A percentile compares a stretch with the other conserved stretches of the same genome.
Conservation (phyloP, 345 rosid species). For the Carallia brachiata region DNA sequence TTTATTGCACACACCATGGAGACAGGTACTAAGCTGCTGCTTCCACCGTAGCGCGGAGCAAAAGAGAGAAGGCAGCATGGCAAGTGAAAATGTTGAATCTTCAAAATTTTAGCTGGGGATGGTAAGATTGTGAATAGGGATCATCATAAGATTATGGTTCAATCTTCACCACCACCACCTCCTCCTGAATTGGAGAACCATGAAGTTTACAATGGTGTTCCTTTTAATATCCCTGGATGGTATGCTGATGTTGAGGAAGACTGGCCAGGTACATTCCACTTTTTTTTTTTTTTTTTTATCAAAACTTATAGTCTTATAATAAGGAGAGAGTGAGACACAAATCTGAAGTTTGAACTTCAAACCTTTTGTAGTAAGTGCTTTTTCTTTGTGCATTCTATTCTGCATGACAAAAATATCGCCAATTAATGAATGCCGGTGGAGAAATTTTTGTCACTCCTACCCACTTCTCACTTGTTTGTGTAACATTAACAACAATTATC, state of each 20-base stretch:
- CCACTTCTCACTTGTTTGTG: no score
- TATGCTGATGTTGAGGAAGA: slow-evolving; percentile 7
- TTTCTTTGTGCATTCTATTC: no score
- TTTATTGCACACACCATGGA: background rate
- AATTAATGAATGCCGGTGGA: no score
- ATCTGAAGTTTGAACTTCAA: no score
- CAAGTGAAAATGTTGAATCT: background rate
- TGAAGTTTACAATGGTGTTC: background rate
- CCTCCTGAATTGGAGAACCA: slow-evolving; percentile 1
- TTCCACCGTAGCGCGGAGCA: background rate
- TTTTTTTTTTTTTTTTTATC: no score
- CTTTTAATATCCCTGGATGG: slow-evolving; percentile 15
- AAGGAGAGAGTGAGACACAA: no score
- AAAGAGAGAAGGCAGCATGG: background rate
- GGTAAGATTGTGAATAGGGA: background rate
- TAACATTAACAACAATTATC: no score
- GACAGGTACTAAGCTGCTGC: background rate
- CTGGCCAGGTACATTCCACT: slow-evolving; percentile 18
- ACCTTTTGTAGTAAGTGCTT: no score
- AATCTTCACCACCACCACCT: background rate
- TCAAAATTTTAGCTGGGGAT: background rate
- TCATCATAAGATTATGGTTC: background rate
- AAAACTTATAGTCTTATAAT: no score
- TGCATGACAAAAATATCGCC: background rate
- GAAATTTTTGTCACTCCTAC: background rate